Evolutionary conservation across 345 rosid genomes (phyloP).

Genomic region (Chamaenerion angustifolium): DNA sequence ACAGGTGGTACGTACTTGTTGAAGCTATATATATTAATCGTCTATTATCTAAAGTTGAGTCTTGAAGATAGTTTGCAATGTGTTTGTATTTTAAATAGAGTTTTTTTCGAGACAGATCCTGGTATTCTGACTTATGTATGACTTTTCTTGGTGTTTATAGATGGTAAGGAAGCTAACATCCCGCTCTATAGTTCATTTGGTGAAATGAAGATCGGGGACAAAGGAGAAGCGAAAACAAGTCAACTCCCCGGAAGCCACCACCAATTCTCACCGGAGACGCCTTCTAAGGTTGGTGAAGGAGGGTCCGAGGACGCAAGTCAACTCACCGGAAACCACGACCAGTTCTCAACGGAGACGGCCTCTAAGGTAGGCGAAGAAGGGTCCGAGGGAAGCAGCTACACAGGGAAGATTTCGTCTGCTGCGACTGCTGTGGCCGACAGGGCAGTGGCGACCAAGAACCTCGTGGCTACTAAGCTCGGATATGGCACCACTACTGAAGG

Average conservation of each 20-base stretch:
- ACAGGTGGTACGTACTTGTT: constrained; percentile 18
- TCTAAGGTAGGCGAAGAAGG: neutral
- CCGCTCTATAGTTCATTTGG: constrained; percentile 4
- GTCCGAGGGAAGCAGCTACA: neutral
- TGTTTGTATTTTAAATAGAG: too few species aligned
- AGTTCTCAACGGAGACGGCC: constrained; percentile 36
- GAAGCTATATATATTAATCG: too few species aligned
- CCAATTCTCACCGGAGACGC: constrained; percentile 40
- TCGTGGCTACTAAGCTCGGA: constrained; percentile 15
- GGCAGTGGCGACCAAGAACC: constrained; percentile 12
- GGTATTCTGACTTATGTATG: too few species aligned
- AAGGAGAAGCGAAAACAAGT: neutral
- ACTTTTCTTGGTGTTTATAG: neutral
- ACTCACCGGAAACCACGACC: constrained; percentile 41
- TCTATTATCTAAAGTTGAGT: neutral
- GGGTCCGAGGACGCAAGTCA: neutral
- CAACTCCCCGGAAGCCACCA: constrained; percentile 35
- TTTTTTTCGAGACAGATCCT: too few species aligned
- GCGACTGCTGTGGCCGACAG: neutral
- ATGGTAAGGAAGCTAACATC: constrained; percentile 7
- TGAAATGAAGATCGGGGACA: constrained; percentile 1
- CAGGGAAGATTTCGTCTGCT: constrained; percentile 6
- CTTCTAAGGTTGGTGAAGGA: neutral
- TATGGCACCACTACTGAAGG: constrained; percentile 4
- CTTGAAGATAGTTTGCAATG: neutral